Evolutionary conservation across 2,329 filamentous ascomycete species (phyloP), one percentile per base, ranked within the genome.

Genomic region (Basipetospora chlamydospora): DNA sequence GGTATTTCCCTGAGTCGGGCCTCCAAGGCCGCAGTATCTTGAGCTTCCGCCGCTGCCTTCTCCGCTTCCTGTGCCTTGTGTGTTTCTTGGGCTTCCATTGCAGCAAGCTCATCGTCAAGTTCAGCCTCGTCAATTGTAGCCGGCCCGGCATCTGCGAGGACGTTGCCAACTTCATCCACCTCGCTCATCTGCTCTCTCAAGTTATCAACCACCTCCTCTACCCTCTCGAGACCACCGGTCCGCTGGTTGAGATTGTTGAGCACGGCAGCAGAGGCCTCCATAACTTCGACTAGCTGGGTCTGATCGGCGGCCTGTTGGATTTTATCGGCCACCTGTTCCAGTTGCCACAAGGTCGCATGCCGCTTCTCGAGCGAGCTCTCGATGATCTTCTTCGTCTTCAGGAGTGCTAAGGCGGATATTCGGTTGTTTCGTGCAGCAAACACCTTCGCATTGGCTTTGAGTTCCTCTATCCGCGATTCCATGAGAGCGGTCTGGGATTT

Each of bases 251-350:
- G 65, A 18, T 63, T 66, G 44, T 71, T 70, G 23, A 98, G 66
- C 1, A 82, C 84, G 23, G 67, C 68, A 0, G 80, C 73, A 43
- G 83, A 85, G 12, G 77, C 70, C 49, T 85, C 74, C 78, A 98
- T 87, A 5, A 86, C 78, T 41, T 72, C 70, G 7, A 96, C 75
- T 11, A 95, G 70, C 47, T 85, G 80, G 7, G 92, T 75, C 43
- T 95, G 83, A 55, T 87, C 82, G 0, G 76, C 70, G 0, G 90
- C 90, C 54, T 88, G 77, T 52, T 94, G 79, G 36, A 98, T 82
- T 50, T 79, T 81, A n/a, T 67, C 58, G 37, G 85, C 81, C 0
- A 92, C 77, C 43, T 83, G 76, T 56, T 96, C 86, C 2, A 98
- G 68, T 55, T 94, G 86, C 28, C 66, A 63, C 2, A 94, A 68